A percentile compares a stretch with the other conserved stretches of the same genome.
Conservation (phyloP, 2,329 filamentous ascomycete genomes). For the Ophiostoma sp. region DNA sequence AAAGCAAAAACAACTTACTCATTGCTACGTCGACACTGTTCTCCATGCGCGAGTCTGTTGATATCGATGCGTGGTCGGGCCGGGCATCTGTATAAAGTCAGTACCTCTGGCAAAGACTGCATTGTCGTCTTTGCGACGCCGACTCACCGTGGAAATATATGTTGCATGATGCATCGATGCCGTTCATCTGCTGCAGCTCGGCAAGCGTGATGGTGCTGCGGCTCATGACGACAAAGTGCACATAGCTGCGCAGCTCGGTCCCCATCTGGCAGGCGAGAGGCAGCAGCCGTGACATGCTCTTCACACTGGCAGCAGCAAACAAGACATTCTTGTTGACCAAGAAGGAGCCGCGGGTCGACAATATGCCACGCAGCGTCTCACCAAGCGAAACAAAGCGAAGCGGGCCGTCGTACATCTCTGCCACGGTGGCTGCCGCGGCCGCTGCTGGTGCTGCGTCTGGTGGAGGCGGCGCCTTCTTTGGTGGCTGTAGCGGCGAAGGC, state of each 20-base stretch:
- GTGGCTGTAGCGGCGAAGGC: neutral
- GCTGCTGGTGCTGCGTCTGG: slow-evolving; percentile 9
- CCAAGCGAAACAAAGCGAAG: slow-evolving; percentile 64
- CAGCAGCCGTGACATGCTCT: slow-evolving; percentile 66
- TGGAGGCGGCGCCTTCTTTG: neutral
- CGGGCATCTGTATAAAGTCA: slow-evolving; percentile 58
- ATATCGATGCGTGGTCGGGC: slow-evolving; percentile 64
- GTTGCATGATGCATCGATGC: slow-evolving; percentile 65
- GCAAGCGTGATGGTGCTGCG: slow-evolving; percentile 63
- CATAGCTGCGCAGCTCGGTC: slow-evolving; percentile 59
- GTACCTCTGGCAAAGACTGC: neutral
- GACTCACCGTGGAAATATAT: slow-evolving; percentile 53
- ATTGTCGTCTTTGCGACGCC: too few species aligned
- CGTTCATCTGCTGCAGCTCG: slow-evolving; percentile 70
- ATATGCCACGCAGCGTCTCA: slow-evolving; percentile 55
- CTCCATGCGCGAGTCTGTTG: slow-evolving; percentile 64
- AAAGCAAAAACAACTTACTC: slow-evolving; percentile 39
- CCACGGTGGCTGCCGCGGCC: neutral
- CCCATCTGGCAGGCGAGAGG: slow-evolving; percentile 88
- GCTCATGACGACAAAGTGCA: slow-evolving; percentile 78
- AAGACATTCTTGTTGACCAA: slow-evolving; percentile 64
- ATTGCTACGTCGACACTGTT: slow-evolving; percentile 60
- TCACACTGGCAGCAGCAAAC: slow-evolving; percentile 70
- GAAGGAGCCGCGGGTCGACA: slow-evolving; percentile 48
- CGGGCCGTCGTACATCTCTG: slow-evolving; percentile 55